Evolutionary conservation across 2,329 filamentous ascomycete genomes (phyloP).

Genomic region (Cladophialophora bantiana): DNA sequence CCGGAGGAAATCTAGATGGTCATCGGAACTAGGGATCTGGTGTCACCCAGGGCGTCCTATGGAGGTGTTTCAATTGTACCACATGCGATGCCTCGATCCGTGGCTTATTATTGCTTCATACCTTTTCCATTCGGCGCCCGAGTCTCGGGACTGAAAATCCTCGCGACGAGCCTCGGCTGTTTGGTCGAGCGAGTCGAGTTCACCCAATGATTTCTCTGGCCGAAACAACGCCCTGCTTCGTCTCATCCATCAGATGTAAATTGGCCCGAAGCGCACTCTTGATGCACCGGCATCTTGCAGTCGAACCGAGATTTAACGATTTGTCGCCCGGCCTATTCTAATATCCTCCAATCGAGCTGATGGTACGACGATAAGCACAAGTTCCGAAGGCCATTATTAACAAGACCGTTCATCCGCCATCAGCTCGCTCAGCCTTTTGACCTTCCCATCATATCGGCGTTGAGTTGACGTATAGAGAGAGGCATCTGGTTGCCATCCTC

Average conservation of each 20-base stretch:
- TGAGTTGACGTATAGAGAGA: background rate
- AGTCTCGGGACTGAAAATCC: background rate
- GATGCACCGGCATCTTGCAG: background rate
- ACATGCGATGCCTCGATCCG: background rate
- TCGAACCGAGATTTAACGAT: background rate
- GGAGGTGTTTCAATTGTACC: background rate
- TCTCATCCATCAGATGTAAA: slow-evolving; percentile 5
- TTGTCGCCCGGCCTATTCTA: background rate
- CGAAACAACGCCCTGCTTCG: slow-evolving; percentile 16
- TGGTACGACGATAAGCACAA: background rate
- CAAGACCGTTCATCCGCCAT: background rate
- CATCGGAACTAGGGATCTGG: background rate
- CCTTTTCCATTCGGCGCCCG: background rate
- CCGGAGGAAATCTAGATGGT: background rate
- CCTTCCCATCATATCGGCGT: background rate
- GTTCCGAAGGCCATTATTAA: background rate
- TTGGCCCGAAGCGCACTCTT: background rate
- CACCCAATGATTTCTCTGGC: slow-evolving; percentile 2
- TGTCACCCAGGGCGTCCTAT: background rate
- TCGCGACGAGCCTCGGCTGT: slow-evolving; percentile 17
- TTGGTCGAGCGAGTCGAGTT: background rate
- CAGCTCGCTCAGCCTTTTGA: background rate
- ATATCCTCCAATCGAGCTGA: background rate
- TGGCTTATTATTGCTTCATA: background rate
- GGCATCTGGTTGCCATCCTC: background rate